Percentiles rank a stretch among this genome's conserved stretches.
Evolutionary conservation across 1,284 basidiomycete species (phyloP).

Genomic region (Kwoniella shivajii): DNA sequence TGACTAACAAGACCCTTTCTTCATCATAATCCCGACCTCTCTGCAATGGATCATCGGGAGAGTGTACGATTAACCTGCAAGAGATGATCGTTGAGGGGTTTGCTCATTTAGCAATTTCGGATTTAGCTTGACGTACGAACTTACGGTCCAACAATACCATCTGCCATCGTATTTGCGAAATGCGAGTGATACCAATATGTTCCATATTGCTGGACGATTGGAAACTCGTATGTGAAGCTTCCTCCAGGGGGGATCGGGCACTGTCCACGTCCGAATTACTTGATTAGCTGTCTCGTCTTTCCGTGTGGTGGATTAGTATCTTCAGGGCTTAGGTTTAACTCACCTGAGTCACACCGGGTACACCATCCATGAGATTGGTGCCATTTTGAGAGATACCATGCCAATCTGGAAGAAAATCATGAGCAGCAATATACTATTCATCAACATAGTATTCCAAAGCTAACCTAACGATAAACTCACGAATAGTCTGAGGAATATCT

Average conservation of each 20-base stretch:
- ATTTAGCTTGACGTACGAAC: neutral
- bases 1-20: constrained; percentile 29
- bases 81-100: no score
- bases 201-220: constrained; percentile 30
- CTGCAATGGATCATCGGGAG: constrained; percentile 23
- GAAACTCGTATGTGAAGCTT: constrained; percentile 58
- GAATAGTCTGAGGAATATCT: constrained; percentile 28
- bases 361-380: constrained; percentile 34
- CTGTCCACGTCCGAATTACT: constrained; percentile 6
- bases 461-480: constrained; percentile 11
- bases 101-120: neutral
- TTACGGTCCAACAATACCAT: constrained; percentile 34
- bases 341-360: constrained; percentile 38
- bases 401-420: constrained; percentile 27
- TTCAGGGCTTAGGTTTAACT: neutral
- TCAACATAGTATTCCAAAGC: neutral
- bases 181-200: constrained; percentile 46
- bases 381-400: constrained; percentile 41
- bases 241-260: constrained; percentile 60
- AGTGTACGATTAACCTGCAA: constrained; percentile 32
- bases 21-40: constrained; percentile 29
- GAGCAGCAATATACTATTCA: neutral
- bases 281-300: neutral
- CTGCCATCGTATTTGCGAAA: constrained; percentile 35
- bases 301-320: neutral